phyloP scores from a whole-genome alignment of 495 filamentous ascomycete genomes.

The Penicillium cinerascens region DNA sequence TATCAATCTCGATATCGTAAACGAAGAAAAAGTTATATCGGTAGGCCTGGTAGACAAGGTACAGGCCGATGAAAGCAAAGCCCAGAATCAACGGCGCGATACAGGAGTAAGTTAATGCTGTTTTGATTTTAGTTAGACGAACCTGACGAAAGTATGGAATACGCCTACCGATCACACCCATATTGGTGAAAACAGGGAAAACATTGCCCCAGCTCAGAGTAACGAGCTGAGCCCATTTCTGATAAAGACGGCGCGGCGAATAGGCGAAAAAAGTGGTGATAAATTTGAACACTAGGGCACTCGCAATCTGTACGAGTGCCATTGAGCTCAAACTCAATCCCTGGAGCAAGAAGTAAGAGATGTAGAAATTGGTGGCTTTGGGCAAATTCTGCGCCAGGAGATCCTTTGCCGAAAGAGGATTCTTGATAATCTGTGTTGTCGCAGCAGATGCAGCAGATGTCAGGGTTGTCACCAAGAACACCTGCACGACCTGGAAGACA shows the following conservation, averaged over 20 bases:
- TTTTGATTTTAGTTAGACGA: neutral
- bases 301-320: slow-evolving; percentile 68
- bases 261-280: slow-evolving; percentile 63
- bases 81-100: slow-evolving; percentile 83
- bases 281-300: slow-evolving; percentile 69
- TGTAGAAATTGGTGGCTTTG: slow-evolving; percentile 83
- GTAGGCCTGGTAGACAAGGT: slow-evolving; percentile 83
- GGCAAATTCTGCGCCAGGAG: slow-evolving; percentile 73
- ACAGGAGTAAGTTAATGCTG: slow-evolving; percentile 72
- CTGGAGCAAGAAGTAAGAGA: slow-evolving; percentile 87
- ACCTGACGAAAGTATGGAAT: neutral
- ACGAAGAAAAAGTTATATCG: slow-evolving; percentile 91
- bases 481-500: slow-evolving; percentile 86
- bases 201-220: slow-evolving; percentile 77
- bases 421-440: slow-evolving; percentile 56
- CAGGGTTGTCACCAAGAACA: slow-evolving; percentile 80
- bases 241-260: slow-evolving; percentile 63
- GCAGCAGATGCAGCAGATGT: slow-evolving; percentile 70
- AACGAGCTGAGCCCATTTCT: slow-evolving; percentile 58
- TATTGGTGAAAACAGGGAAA: slow-evolving; percentile 81
- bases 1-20: slow-evolving; percentile 76
- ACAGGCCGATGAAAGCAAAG: slow-evolving; percentile 75
- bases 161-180: slow-evolving; percentile 69
- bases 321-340: slow-evolving; percentile 70
- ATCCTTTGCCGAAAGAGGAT: slow-evolving; percentile 57